phyloP scores from a whole-genome alignment of 1,284 basidiomycete species.

The Ustilago bromivora region DNA sequence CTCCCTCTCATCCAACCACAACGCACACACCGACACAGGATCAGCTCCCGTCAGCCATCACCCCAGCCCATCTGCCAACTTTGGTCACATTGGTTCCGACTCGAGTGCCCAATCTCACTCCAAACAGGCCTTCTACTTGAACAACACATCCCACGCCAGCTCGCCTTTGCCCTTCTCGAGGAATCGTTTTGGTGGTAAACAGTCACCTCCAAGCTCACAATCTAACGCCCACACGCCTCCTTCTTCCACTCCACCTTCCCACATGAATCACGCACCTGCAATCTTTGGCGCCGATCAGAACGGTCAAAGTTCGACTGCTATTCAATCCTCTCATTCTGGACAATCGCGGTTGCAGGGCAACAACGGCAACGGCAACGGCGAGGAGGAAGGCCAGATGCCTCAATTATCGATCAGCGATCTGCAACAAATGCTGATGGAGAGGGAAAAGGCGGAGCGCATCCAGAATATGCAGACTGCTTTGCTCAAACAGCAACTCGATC shows the following conservation, averaged over 20 bases:
- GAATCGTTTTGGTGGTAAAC: constrained; percentile 42
- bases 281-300: constrained; percentile 9
- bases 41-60: constrained; percentile 49
- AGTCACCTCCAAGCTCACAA: constrained; percentile 35
- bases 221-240: constrained; percentile 14
- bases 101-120: constrained; percentile 14
- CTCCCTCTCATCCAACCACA: constrained; percentile 24
- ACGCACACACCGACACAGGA: constrained; percentile 33
- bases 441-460: constrained; percentile 57
- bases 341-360: constrained; percentile 14
- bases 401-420: constrained; percentile 52
- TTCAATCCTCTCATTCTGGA: constrained; percentile 21
- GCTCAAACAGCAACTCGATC: constrained; percentile 60
- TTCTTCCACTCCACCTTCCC: constrained; percentile 19
- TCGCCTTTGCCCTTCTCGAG: constrained; percentile 33
- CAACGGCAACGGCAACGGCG: constrained; percentile 9
- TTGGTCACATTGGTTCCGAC: constrained; percentile 17
- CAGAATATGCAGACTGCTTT: constrained; percentile 62
- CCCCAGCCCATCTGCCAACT: constrained; percentile 40
- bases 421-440: constrained; percentile 55
- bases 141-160: constrained; percentile 31
- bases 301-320: constrained; percentile 1
- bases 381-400: constrained; percentile 18
- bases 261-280: constrained; percentile 12
- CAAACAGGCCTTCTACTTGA: constrained; percentile 13